A percentile compares a stretch with the other conserved stretches of the same genome.
phyloP scores from a whole-genome alignment of 768 basidiomycete genomes.

The Lentinus brumalis region DNA sequence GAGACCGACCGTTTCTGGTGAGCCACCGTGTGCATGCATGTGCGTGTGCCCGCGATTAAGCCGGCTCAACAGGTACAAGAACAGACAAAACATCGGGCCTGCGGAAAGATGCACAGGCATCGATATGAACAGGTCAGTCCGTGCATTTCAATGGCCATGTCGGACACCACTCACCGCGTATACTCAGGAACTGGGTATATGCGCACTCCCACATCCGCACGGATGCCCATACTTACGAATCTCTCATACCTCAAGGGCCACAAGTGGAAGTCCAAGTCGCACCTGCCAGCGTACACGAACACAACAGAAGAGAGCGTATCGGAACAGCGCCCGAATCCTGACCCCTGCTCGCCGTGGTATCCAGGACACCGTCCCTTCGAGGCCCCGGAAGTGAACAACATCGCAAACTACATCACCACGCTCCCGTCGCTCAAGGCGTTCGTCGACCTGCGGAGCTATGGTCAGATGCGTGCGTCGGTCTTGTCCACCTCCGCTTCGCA shows the following conservation, averaged over 20 bases:
- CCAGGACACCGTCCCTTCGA: conserved; percentile 77
- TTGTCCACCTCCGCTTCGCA: background rate
- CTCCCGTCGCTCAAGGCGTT: conserved; percentile 61
- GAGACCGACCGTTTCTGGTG: conserved; percentile 66
- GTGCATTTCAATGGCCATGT: background rate
- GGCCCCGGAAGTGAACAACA: conserved; percentile 72
- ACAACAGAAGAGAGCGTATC: conserved; percentile 12
- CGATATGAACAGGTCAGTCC: conserved; percentile 71
- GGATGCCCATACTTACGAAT: background rate
- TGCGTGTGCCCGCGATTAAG: background rate
- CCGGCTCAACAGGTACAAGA: conserved; percentile 58
- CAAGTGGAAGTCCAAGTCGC: conserved; percentile 58
- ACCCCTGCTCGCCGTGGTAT: conserved; percentile 76
- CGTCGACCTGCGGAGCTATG: conserved; percentile 78
- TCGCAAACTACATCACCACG: conserved; percentile 66
- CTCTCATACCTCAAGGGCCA: conserved; percentile 51
- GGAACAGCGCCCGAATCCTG: conserved; percentile 25
- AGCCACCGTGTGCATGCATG: conserved; percentile 12
- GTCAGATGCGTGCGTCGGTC: conserved; percentile 71
- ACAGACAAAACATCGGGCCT: conserved; percentile 55
- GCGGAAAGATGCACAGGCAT: conserved; percentile 61
- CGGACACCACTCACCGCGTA: background rate
- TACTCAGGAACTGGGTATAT: conserved; percentile 59
- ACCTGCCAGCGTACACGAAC: conserved; percentile 21
- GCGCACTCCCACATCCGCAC: background rate